Evolutionary conservation across 179 eudicot species (phyloP).

Genomic region (Amaranthus tricolor): DNA sequence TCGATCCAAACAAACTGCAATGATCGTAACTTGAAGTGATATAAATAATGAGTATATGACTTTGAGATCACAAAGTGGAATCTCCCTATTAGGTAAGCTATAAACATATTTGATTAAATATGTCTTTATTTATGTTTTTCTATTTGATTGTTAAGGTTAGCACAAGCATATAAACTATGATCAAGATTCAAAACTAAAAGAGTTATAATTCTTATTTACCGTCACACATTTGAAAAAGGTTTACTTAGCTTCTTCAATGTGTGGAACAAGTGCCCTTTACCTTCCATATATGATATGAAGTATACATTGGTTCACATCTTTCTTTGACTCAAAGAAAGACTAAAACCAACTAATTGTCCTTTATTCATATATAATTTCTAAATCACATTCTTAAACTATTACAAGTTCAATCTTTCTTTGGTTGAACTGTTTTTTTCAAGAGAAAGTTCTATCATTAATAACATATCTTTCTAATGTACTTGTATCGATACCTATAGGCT

Average conservation of each 20-base stretch:
- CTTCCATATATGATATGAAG: too few species aligned
- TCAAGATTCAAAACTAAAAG: background rate
- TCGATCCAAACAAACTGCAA: too few species aligned
- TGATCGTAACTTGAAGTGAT: too few species aligned
- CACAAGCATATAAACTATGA: background rate
- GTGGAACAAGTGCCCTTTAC: background rate
- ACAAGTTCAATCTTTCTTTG: background rate
- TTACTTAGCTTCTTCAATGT: background rate
- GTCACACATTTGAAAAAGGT: background rate
- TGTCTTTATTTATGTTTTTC: too few species aligned
- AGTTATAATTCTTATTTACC: constrained; percentile 10
- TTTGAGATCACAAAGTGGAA: too few species aligned
- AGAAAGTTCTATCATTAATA: background rate
- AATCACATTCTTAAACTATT: constrained; percentile 9
- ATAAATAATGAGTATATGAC: too few species aligned
- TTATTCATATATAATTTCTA: constrained; percentile 17
- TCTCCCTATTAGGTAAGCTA: too few species aligned
- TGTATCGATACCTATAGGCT: background rate
- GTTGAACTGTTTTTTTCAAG: background rate
- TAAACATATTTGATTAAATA: too few species aligned
- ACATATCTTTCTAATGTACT: background rate
- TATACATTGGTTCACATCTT: constrained; percentile 15
- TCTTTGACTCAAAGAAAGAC: constrained; percentile 10
- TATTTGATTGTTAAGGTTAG: background rate
- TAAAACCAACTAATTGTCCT: background rate